Evolutionary conservation across 179 eudicot genomes (phyloP).

Genomic region (Sideroxylon spinosum): DNA sequence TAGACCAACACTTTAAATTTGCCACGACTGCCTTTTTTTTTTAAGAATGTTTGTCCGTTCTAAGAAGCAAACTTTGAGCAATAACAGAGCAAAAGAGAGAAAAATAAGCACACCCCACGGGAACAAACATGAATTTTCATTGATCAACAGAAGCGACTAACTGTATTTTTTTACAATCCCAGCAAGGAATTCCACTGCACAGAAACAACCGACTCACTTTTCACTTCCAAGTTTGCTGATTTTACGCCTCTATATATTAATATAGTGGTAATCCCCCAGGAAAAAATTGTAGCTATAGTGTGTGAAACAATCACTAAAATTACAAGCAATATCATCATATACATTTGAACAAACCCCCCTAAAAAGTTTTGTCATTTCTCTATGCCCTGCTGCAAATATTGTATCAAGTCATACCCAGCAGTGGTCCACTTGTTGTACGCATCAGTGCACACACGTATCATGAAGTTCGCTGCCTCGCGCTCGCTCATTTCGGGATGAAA

Average conservation of each 20-base stretch:
- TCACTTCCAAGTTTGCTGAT: not conserved
- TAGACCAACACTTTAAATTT: too few relatives aligned
- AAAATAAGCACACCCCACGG: too few relatives aligned
- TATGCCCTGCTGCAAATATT: constrained; percentile 95
- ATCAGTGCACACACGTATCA: constrained; percentile 90
- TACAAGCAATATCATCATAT: constrained; percentile 14
- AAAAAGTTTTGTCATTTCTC: constrained; percentile 57
- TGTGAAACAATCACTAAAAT: not conserved
- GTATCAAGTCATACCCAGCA: constrained; percentile 97
- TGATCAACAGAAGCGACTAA: too few relatives aligned
- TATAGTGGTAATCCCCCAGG: not conserved
- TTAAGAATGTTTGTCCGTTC: too few relatives aligned
- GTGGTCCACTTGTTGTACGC: constrained; percentile 99
- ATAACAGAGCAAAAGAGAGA: too few relatives aligned
- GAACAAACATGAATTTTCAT: not conserved
- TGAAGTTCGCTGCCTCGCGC: constrained; percentile 92
- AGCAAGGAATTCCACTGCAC: constrained; percentile 14
- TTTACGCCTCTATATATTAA: not conserved
- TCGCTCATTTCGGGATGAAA: constrained; percentile 98
- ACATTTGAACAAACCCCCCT: constrained; percentile 13
- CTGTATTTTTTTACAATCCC: constrained; percentile 15
- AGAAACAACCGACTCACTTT: not conserved
- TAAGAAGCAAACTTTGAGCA: too few relatives aligned
- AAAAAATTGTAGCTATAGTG: not conserved
- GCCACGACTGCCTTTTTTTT: too few relatives aligned